phyloP scores from a whole-genome alignment of 192 early-diverging fungal genomes.

The Anaeromyces robustus region DNA sequence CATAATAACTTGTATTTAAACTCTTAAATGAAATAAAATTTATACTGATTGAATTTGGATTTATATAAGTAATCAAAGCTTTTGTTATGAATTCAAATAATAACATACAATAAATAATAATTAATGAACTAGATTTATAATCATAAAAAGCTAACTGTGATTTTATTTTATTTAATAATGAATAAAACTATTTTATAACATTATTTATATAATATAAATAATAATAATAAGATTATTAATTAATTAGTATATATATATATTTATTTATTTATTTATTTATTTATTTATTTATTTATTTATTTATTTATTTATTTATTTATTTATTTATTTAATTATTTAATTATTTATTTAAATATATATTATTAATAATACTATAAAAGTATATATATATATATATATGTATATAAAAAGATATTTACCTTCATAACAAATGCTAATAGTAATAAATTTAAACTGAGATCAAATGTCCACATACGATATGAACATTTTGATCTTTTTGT shows the following conservation, averaged over 20 bases:
- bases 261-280: not conserved
- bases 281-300: not conserved
- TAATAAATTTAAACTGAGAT: not conserved
- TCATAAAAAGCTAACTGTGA: not conserved
- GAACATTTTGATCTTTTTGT: not conserved
- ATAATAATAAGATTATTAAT: not conserved
- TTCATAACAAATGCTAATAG: not conserved
- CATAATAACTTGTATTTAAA: not conserved
- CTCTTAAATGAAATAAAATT: not conserved
- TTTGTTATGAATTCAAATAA: not conserved
- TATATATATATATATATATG: not conserved
- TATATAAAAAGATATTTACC: not conserved
- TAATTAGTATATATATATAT: too few relatives aligned
- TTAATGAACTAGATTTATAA: not conserved
- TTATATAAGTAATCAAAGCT: not conserved
- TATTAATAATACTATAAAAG: too few relatives aligned
- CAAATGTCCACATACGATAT: not conserved
- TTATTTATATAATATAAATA: not conserved
- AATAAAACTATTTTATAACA: not conserved
- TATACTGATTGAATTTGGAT: not conserved
- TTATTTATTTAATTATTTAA: not conserved
- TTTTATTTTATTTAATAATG: not conserved
- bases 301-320: not conserved
- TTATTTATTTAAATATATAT: too few relatives aligned
- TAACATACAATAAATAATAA: not conserved